Evolutionary conservation across 208 protist genomes (phyloP), one percentile per base, ranked within the genome.

Genomic region (Crithidia fasciculata): DNA sequence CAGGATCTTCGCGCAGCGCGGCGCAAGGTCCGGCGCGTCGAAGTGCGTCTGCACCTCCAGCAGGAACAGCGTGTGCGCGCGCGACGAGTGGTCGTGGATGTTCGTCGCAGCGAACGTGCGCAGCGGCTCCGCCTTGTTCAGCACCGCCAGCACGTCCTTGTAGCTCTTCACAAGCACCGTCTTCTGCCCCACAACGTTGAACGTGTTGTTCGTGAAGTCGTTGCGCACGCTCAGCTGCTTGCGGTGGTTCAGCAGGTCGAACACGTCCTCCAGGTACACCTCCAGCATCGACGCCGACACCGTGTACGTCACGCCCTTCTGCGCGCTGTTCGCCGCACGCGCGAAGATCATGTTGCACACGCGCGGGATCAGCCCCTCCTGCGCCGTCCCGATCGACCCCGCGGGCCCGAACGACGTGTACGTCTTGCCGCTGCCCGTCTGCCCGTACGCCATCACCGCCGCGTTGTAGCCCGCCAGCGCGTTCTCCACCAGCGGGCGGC

Each of bases 191-290:
- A 95, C 91, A 15, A 98, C 89, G 61, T 85, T 90, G 56, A 98
- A 94, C 50, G 91, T 95, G 61, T 97, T 95, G 57, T 78, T 83
- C 56, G 10, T 70, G 58, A 95, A 95, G 65, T 97, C 85, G 65
- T 97, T 97, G 19, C 91, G 87, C 15, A 98, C 82, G 44, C 84
- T 86, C 45, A 99, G 83, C 59, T 82, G 43, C 74, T 84, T 86
- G 68, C 91, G 80, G 60, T 95, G 72, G 67, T 98, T 91, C 5
- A 99, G 82, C 49, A 99, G 74, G 79, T 99, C 98, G 50, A 94
- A 88, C 47, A 99, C 93, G 65, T 95, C 86, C 69, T 99, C 98
- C 69, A 98, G 93, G 85, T 99, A 99, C 39, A 99, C 95, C 79
- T 99, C 97, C 55, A 99, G 70, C 87, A 98, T 98, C 16, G 89